These are phyloP conservation scores for Clavulina sp. DNA, from an alignment of 768 basidiomycete genomes.

Conservation along the genomic window DNA sequence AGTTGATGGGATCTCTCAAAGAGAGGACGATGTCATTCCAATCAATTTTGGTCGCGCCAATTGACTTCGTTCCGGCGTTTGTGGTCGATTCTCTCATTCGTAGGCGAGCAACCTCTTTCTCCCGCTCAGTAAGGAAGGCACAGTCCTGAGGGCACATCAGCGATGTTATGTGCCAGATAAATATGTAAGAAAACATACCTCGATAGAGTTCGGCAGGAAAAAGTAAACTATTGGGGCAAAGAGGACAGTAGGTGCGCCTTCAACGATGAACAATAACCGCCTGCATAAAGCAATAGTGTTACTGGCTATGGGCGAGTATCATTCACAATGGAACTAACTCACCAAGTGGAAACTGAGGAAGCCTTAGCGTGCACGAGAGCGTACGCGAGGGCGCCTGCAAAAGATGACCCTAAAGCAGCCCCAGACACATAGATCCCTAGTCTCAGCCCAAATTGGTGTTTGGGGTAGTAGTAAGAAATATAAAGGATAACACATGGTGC, in stretches of 20 bases:
- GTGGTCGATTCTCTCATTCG: background rate
- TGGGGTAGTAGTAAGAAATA: background rate
- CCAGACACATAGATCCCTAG: background rate
- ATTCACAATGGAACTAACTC: background rate
- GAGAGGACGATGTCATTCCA: background rate
- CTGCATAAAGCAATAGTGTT: background rate
- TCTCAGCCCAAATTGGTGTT: background rate
- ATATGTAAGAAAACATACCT: background rate
- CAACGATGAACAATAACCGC: slow-evolving; percentile 1
- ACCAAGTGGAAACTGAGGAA: background rate
- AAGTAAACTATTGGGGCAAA: background rate
- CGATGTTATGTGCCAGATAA: too few relatives aligned
- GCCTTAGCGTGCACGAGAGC: background rate
- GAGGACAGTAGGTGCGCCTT: background rate
- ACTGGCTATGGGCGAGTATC: background rate
- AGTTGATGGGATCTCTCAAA: background rate
- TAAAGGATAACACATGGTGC: background rate
- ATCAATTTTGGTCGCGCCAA: background rate
- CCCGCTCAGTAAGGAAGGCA: background rate
- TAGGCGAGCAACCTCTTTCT: background rate
- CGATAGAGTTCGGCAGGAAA: background rate
- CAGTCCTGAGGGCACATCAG: too few relatives aligned
- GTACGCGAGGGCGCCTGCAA: background rate
- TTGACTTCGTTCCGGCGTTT: background rate
- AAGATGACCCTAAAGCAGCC: background rate